phyloP scores from a whole-genome alignment of 345 rosid genomes.

The Hibiscus syriacus region DNA sequence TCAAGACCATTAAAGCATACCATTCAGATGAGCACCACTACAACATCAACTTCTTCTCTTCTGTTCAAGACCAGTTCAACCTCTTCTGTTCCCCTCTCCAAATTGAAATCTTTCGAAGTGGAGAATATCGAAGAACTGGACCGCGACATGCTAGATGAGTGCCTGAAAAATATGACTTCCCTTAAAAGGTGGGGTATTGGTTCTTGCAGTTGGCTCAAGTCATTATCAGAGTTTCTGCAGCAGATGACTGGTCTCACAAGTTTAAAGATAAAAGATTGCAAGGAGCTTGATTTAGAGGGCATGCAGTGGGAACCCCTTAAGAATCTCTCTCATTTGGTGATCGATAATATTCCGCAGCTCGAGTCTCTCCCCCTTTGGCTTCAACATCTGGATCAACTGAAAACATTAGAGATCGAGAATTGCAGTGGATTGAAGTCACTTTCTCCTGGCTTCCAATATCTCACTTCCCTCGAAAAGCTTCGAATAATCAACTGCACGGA shows the following conservation, averaged over 20 bases:
- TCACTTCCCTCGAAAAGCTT: too few relatives aligned
- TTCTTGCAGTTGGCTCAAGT: too few relatives aligned
- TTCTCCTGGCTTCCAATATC: too few relatives aligned
- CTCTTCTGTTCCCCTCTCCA: background rate
- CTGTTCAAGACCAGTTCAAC: background rate
- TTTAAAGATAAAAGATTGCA: too few relatives aligned
- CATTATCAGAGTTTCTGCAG: too few relatives aligned
- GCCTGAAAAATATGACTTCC: background rate
- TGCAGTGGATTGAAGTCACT: too few relatives aligned
- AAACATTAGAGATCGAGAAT: rapidly evolving
- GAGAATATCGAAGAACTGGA: background rate
- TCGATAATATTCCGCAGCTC: background rate
- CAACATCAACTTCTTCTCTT: background rate
- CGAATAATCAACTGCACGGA: too few relatives aligned
- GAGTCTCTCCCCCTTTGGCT: background rate
- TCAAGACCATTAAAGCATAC: background rate
- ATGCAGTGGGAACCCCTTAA: too few relatives aligned
- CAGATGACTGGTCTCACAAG: too few relatives aligned
- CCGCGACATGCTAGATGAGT: background rate
- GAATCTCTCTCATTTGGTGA: too few relatives aligned
- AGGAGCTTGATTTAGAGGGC: too few relatives aligned
- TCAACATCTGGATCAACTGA: background rate
- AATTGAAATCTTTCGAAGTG: background rate
- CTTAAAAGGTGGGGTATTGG: background rate
- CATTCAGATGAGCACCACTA: background rate